Evolutionary conservation across 2,329 filamentous ascomycete species (phyloP), one percentile per base, ranked within the genome.

Genomic region (Aspergillus sergii): DNA sequence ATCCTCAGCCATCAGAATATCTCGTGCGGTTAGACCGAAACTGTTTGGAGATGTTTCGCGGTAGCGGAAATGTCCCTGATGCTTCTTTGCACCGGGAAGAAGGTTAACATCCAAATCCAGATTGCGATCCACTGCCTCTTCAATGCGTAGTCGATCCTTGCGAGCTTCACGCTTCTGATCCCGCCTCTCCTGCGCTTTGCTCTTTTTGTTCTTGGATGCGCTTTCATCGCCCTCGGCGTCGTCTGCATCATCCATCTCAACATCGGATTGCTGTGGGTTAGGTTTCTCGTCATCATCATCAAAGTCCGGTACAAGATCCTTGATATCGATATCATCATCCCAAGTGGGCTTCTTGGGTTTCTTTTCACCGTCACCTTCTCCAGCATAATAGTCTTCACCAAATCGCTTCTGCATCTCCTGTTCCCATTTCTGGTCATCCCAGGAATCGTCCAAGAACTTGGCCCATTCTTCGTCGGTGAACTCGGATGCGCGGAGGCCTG

Each of bases 261-360:
- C 81, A 66, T 89, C 86, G 6, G 87, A 86, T 1, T 90, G 79
- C 1, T 80, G 80, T 63, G 91, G 79, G 1, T 81, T 80, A 23
- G 87, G 85, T 57, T 83, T 65, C n/a, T 75, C 72, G 80, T 87
- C 86, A 30, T 92, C 90, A n/a, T 92, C 91, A 23, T 92, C 88
- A 73, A 96, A 97, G 65, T 96, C 92, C 1, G 93, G 93, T 32
- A 97, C 82, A 57, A 97, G 85, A 76, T 97, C 94, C 65, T 91
- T 93, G 81, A 99, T 98, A 75, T 98, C 94, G 71, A 99, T 97
- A 75, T 99, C 95, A 73, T 98, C 93, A 71, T 97, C 92, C 91
- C 94, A 99, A 66, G 88, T 91, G 11, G 92, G 93, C 80, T 96
- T 96, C 84, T 92, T 93, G 11, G 86, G 80, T 68, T 87, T 88